Evolutionary conservation across 352 stramenopile genomes (phyloP).

Genomic region (Globisporangium emineosum): DNA sequence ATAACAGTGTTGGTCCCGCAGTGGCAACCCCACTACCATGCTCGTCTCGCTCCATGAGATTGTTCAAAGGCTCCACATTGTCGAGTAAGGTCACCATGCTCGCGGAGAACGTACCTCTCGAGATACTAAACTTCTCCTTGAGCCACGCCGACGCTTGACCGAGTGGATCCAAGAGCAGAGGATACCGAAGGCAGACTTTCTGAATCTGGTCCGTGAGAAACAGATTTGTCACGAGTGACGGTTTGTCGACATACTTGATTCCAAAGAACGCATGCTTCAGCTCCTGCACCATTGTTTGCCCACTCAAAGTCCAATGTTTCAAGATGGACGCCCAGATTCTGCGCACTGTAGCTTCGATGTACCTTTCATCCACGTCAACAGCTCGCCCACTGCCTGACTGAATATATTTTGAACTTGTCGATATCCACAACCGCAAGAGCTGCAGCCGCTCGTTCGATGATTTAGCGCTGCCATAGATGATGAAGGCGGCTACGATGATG

Average conservation of each 20-base stretch:
- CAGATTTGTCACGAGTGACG: slow-evolving; percentile 37
- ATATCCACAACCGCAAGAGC: slow-evolving; percentile 23
- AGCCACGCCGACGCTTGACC: slow-evolving; percentile 32
- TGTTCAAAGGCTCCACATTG: neutral
- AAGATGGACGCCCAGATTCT: slow-evolving; percentile 14
- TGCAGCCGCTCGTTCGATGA: slow-evolving; percentile 21
- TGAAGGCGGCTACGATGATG: slow-evolving; percentile 28
- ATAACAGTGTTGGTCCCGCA: slow-evolving; percentile 3
- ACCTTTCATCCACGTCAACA: slow-evolving; percentile 1
- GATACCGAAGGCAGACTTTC: slow-evolving; percentile 41
- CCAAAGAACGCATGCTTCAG: slow-evolving; percentile 37
- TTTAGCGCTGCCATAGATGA: slow-evolving; percentile 30
- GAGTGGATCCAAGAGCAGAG: slow-evolving; percentile 54
- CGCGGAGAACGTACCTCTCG: slow-evolving; percentile 3
- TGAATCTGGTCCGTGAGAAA: slow-evolving; percentile 48
- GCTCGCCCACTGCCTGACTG: neutral
- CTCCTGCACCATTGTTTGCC: slow-evolving; percentile 20
- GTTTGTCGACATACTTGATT: slow-evolving; percentile 15
- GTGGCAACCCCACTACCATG: neutral
- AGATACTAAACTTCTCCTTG: slow-evolving; percentile 24
- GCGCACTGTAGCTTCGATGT: neutral
- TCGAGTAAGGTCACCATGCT: slow-evolving; percentile 1
- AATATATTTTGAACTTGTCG: slow-evolving; percentile 11
- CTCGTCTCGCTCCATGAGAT: slow-evolving; percentile 12
- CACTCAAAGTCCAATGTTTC: slow-evolving; percentile 31